These are phyloP conservation scores for Sclerotinia sclerotiorum DNA, from an alignment of 2,329 filamentous ascomycete genomes.

Conservation along the genomic window DNA sequence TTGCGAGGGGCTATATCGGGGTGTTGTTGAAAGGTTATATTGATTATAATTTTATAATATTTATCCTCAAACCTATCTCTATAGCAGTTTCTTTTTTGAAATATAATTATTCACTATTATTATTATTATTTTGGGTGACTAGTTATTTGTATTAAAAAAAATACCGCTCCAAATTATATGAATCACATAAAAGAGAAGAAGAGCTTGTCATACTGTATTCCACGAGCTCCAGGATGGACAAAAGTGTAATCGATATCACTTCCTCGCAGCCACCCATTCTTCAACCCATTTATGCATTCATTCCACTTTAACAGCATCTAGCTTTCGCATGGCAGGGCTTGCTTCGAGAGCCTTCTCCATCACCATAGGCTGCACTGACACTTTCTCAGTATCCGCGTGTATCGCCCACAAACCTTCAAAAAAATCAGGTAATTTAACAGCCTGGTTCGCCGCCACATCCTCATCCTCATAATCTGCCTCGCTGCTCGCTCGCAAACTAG, in stretches of 20 bases:
- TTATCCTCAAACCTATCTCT: no score
- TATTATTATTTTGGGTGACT: neutral
- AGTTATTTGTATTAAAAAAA: no score
- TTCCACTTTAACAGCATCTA: neutral
- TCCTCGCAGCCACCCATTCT: constrained; percentile 3
- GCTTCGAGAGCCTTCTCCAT: neutral
- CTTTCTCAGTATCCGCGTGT: neutral
- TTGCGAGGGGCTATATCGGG: no score
- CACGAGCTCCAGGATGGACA: neutral
- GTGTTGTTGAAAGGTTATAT: no score
- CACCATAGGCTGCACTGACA: constrained; percentile 1
- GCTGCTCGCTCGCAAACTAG: constrained; percentile 1
- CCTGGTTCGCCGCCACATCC: neutral
- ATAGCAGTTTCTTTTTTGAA: no score
- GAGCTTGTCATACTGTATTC: no score
- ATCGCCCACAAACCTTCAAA: neutral
- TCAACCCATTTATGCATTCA: constrained; percentile 17
- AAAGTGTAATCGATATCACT: neutral
- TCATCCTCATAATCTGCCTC: neutral
- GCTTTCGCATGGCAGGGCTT: neutral
- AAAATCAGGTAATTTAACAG: constrained; percentile 8
- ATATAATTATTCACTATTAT: neutral
- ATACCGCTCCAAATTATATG: no score
- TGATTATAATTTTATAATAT: no score
- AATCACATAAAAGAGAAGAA: no score